These are phyloP conservation scores for Dactylellina haptotyla DNA, from an alignment of 2,329 filamentous ascomycete species.

Conservation along the genomic window DNA sequence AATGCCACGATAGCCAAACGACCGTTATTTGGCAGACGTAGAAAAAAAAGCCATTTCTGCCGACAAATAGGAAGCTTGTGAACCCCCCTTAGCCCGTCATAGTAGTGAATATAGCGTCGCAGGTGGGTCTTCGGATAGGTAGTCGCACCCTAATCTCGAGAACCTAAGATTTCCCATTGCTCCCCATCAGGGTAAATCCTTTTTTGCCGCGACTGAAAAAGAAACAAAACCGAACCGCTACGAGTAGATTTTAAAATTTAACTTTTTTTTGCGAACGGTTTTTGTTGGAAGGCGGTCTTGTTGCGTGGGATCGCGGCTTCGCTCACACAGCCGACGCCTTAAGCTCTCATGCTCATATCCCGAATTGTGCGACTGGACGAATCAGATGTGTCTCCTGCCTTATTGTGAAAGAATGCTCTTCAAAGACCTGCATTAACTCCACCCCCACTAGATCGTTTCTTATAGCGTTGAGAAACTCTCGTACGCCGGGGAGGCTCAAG, in stretches of 20 bases:
- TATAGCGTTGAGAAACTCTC: neutral
- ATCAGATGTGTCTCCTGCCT: conserved; percentile 15
- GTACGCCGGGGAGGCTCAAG: conserved; percentile 1
- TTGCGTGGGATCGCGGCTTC: neutral
- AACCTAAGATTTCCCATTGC: neutral
- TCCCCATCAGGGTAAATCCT: neutral
- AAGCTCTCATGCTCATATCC: conserved; percentile 4
- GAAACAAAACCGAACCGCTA: conserved; percentile 18
- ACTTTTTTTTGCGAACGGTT: too few species aligned
- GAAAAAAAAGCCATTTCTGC: conserved; percentile 10
- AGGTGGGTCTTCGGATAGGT: conserved; percentile 9
- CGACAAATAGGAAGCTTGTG: conserved; percentile 27
- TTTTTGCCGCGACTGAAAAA: conserved; percentile 34
- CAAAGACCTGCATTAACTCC: conserved; percentile 11
- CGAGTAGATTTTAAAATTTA: conserved; percentile 13
- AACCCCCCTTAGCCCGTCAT: conserved; percentile 13
- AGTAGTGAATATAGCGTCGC: neutral
- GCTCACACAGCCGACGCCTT: neutral
- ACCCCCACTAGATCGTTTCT: conserved; percentile 7
- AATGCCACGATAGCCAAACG: conserved; percentile 22
- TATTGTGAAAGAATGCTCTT: conserved; percentile 9
- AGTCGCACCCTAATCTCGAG: neutral
- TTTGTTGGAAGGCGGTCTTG: too few species aligned
- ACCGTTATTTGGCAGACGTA: conserved; percentile 29
- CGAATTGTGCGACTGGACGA: conserved; percentile 18